Base-by-base conservation (phyloP, 371 early-diverging fungal genomes). In the Nematocida sp. region DNA sequence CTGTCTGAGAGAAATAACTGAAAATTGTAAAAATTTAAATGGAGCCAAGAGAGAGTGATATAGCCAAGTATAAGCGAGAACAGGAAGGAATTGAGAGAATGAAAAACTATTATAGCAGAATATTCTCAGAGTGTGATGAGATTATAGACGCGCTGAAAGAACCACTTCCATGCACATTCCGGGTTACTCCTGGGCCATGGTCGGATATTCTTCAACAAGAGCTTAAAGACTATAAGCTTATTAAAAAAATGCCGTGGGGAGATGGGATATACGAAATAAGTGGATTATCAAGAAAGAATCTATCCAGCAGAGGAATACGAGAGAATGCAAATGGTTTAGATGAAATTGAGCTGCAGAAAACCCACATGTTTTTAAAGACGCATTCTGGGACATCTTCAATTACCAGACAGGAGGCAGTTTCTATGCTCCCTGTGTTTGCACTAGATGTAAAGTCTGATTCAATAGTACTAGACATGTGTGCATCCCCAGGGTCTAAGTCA, bases 401-500 rank as follows among this genome's bases (percentile, higher is more conserved):
- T 71, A 93, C 92, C 84, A 89, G 97, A 58, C 97, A 97, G 88
- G 98, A 97, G 84, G 92, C 92, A 11, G 98, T 97, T 58, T 93
- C 93, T 87, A 97, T 97, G 97, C 92, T 97, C 69, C 99, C 99
- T 25, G 93, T 93, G 27, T 87, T 94, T 76, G 86, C 97, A 20
- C 89, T 98, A 85, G 93, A 95, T 82, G 91, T 97, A n/a, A 86
- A 93, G 84, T 91, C 94, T 18, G 89, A 92, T 73, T 94, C 95
- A 84, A 89, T 86, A 81, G 95, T 94, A 72, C 62, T 86, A 3
- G 88, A 88, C 72, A 89, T 86, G 89, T 91, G 91, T 83, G 91
- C 91, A 25, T 89, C 91, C 0, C 91, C 91, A 20, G 91, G 91
- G 46, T 88, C 88, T 64, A 91, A 91, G 82, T 90, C 91, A 3